Percentiles rank a stretch among this genome's conserved stretches.
These are phyloP conservation scores for Xylaria hypoxylon DNA, from an alignment of 2,329 filamentous ascomycete genomes.

Conservation along the genomic window DNA sequence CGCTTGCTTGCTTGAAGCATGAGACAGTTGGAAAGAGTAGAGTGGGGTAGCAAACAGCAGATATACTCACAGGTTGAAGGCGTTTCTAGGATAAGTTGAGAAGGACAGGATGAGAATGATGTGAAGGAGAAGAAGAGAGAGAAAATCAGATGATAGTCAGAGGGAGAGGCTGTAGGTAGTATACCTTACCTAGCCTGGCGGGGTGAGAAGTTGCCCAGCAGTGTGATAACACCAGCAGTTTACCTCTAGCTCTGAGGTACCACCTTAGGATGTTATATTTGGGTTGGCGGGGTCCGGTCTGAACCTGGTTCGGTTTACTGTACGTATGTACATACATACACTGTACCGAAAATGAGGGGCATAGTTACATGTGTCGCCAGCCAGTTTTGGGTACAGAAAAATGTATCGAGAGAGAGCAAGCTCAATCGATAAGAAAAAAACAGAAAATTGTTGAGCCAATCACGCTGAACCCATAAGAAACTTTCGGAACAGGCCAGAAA, in stretches of 20 bases:
- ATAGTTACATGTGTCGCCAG: slow-evolving; percentile 16
- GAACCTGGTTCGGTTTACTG: slow-evolving; percentile 25
- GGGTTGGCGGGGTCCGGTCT: slow-evolving; percentile 36
- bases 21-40: slow-evolving; percentile 1
- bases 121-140: slow-evolving; percentile 27
- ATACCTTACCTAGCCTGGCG: slow-evolving; percentile 6
- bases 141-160: slow-evolving; percentile 15
- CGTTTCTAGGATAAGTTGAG: background rate
- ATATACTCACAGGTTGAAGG: slow-evolving; percentile 28
- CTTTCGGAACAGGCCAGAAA: slow-evolving; percentile 13
- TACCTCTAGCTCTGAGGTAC: too few relatives aligned
- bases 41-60: background rate
- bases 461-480: slow-evolving; percentile 24
- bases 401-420: slow-evolving; percentile 11
- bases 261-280: background rate
- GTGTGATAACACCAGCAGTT: background rate
- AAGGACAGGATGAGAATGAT: slow-evolving; percentile 13
- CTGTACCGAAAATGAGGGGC: slow-evolving; percentile 32
- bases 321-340: background rate
- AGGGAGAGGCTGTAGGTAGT: slow-evolving; percentile 33
- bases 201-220: slow-evolving; percentile 11
- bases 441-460: slow-evolving; percentile 26
- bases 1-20: slow-evolving; percentile 16
- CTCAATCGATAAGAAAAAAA: slow-evolving; percentile 33
- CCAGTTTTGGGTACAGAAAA: background rate